phyloP scores from a whole-genome alignment of 2,329 filamentous ascomycete genomes.

The Sporothrix variecibatus region DNA sequence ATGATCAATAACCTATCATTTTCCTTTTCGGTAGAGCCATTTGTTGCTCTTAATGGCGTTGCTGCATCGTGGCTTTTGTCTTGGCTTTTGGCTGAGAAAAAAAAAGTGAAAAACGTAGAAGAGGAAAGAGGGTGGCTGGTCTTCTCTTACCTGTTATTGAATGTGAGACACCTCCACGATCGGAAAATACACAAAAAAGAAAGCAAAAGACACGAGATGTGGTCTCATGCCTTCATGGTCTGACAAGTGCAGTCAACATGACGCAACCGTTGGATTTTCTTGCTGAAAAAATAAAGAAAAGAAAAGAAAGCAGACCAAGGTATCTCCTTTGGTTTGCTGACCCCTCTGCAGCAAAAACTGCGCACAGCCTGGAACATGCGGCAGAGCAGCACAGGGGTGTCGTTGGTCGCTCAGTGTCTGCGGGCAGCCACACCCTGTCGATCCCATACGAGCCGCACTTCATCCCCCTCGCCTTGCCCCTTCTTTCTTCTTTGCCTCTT shows the following conservation, averaged over 20 bases:
- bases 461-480: not conserved
- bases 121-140: not conserved
- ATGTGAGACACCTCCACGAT: not conserved
- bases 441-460: not conserved
- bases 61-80: not conserved
- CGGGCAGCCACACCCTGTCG: slow-evolving; percentile 2
- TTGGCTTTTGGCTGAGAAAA: not conserved
- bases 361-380: not conserved
- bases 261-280: not conserved
- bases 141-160: not conserved
- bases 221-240: not conserved
- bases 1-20: not conserved
- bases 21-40: not conserved
- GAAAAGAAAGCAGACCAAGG: not conserved
- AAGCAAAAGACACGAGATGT: not conserved
- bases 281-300: not conserved
- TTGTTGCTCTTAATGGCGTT: not conserved
- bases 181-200: not conserved
- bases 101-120: not conserved
- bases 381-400: slow-evolving; percentile 2
- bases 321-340: not conserved
- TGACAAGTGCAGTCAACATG: not conserved
- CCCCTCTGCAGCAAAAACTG: not conserved
- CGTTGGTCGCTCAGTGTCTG: not conserved
- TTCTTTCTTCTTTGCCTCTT: not conserved